Conservation (phyloP, 331 rosid genomes). For the Erythrophleum ivorense region DNA sequence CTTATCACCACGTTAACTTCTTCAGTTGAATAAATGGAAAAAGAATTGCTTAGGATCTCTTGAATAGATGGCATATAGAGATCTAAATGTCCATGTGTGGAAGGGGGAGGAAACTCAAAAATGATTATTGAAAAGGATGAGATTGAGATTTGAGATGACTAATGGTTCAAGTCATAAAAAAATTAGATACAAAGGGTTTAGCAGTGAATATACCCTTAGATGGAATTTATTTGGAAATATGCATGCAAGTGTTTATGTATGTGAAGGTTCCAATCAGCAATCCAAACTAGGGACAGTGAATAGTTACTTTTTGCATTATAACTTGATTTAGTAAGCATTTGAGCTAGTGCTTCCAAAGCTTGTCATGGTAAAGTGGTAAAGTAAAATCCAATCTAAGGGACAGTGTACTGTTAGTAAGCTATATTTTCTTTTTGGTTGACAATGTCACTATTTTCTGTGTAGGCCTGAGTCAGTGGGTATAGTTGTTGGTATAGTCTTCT, state of each 20-base stretch:
- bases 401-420: neutral
- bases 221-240: conserved; percentile 2
- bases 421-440: conserved; percentile 6
- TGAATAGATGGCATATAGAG: neutral
- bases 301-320: conserved; percentile 11
- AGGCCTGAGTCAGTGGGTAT: conserved; percentile 83
- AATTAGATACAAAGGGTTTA: conserved; percentile 10
- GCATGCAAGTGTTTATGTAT: neutral
- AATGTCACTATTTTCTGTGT: conserved; percentile 27
- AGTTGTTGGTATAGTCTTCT: conserved; percentile 69
- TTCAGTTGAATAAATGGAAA: neutral
- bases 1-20: neutral
- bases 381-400: conserved; percentile 16
- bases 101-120: neutral
- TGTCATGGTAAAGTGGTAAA: conserved; percentile 5
- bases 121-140: neutral
- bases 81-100: neutral
- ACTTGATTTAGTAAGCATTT: conserved; percentile 18
- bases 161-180: neutral
- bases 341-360: conserved; percentile 5
- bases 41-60: neutral
- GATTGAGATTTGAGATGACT: neutral
- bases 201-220: conserved; percentile 8
- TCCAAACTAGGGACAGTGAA: neutral
- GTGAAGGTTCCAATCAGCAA: neutral